Evolutionary conservation across 352 stramenopile genomes (phyloP).

Genomic region (Pythium aristosporum): DNA sequence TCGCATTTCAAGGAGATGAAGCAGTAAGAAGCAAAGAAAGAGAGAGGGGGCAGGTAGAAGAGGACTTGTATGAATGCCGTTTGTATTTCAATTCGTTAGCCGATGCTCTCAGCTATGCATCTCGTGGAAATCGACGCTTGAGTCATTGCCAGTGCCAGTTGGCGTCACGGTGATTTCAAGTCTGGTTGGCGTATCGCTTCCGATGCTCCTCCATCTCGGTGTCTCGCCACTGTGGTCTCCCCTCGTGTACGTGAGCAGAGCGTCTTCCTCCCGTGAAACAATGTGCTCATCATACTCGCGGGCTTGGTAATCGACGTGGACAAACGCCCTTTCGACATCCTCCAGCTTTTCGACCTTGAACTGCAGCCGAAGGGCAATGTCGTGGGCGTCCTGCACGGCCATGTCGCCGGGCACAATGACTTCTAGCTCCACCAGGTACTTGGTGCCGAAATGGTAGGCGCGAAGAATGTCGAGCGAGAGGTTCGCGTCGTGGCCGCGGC

Average conservation of each 20-base stretch:
- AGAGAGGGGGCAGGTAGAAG: too few species aligned
- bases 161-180: slow-evolving; percentile 37
- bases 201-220: slow-evolving; percentile 12
- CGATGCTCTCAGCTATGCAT: too few species aligned
- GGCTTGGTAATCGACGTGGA: slow-evolving; percentile 91
- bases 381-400: slow-evolving; percentile 89
- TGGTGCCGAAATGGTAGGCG: slow-evolving; percentile 93
- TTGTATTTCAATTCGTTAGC: too few species aligned
- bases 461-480: slow-evolving; percentile 89
- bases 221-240: slow-evolving; percentile 26
- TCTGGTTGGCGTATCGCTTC: background rate
- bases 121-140: slow-evolving; percentile 27
- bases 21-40: slow-evolving; percentile 2
- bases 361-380: slow-evolving; percentile 95
- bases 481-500: slow-evolving; percentile 56
- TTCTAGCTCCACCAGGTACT: slow-evolving; percentile 94
- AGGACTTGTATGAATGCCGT: too few species aligned
- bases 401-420: slow-evolving; percentile 91
- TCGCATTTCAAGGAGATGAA: slow-evolving; percentile 33
- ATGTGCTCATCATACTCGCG: slow-evolving; percentile 81
- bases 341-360: slow-evolving; percentile 67
- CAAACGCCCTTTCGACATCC: slow-evolving; percentile 90
- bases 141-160: slow-evolving; percentile 71
- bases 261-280: slow-evolving; percentile 57
- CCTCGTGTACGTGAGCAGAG: slow-evolving; percentile 34